A percentile compares a stretch with the other conserved stretches of the same genome.
Conservation (phyloP, 1,284 basidiomycete genomes). For the Pseudozyma sp. region DNA sequence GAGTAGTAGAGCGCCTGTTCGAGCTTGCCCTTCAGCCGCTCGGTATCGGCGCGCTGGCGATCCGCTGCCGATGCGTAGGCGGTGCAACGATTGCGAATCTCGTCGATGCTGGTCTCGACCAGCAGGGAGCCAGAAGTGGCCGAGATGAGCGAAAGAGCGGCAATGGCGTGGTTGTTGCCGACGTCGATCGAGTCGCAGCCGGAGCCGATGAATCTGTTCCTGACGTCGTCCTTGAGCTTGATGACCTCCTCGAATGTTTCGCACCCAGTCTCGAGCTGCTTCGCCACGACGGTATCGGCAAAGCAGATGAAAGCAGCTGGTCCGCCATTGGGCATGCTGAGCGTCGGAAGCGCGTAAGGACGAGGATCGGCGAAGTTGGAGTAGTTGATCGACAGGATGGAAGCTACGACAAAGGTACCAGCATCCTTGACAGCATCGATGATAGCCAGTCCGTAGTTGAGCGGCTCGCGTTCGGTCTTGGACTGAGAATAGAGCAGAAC, state of each 20-base stretch:
- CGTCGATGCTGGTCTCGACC: slow-evolving; percentile 49
- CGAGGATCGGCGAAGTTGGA: slow-evolving; percentile 54
- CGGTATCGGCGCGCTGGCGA: slow-evolving; percentile 62
- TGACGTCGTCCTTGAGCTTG: slow-evolving; percentile 62
- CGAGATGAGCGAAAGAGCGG: slow-evolving; percentile 62
- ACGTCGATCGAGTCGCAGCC: slow-evolving; percentile 40
- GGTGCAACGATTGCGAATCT: slow-evolving; percentile 37
- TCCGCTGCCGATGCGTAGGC: slow-evolving; percentile 24
- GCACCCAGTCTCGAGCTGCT: slow-evolving; percentile 38
- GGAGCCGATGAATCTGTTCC: slow-evolving; percentile 66
- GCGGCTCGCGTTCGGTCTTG: slow-evolving; percentile 27
- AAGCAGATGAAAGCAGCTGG: slow-evolving; percentile 62
- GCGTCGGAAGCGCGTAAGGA: slow-evolving; percentile 50
- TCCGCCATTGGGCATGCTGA: slow-evolving; percentile 60
- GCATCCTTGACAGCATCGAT: slow-evolving; percentile 37
- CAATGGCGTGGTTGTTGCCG: slow-evolving; percentile 14
- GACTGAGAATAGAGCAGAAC: slow-evolving; percentile 54
- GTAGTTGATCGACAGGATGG: slow-evolving; percentile 30
- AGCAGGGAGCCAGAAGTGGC: slow-evolving; percentile 58
- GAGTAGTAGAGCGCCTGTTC: slow-evolving; percentile 88
- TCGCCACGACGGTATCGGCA: slow-evolving; percentile 53
- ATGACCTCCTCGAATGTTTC: slow-evolving; percentile 67
- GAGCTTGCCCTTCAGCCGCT: slow-evolving; percentile 81
- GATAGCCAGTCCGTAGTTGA: slow-evolving; percentile 47
- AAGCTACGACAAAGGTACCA: slow-evolving; percentile 38